phyloP scores from a whole-genome alignment of 2,329 filamentous ascomycete species.

The Pestalotiopsis sp. region DNA sequence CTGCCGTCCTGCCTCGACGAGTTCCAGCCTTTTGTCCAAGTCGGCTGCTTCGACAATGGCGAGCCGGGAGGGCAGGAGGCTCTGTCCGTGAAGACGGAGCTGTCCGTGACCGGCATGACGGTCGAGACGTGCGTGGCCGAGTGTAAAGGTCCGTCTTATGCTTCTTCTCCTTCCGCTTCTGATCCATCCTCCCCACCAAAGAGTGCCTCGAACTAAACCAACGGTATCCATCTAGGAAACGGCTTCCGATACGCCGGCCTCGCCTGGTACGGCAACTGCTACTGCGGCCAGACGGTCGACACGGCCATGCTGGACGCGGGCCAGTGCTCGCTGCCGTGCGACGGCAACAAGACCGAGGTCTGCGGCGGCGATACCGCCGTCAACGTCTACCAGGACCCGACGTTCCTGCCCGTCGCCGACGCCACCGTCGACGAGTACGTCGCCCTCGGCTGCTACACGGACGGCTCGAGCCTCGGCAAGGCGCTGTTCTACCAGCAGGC shows the following conservation, averaged over 20 bases:
- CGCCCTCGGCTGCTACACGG: conserved; percentile 63
- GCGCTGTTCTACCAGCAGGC: conserved; percentile 47
- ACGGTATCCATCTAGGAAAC: conserved; percentile 34
- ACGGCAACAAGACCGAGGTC: conserved; percentile 42
- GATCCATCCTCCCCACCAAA: background rate
- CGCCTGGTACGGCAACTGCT: conserved; percentile 54
- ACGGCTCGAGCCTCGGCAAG: conserved; percentile 41
- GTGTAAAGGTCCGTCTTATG: conserved; percentile 43
- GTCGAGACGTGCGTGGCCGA: conserved; percentile 48
- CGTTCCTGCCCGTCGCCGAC: conserved; percentile 44
- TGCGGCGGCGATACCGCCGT: conserved; percentile 51
- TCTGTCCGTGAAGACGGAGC: conserved; percentile 43
- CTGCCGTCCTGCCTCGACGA: conserved; percentile 45
- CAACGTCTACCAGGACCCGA: conserved; percentile 51
- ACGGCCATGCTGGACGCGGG: conserved; percentile 52
- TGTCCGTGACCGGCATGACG: conserved; percentile 43
- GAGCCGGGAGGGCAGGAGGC: conserved; percentile 27
- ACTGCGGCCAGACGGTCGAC: conserved; percentile 52
- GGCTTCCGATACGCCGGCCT: conserved; percentile 53
- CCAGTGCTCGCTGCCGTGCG: conserved; percentile 60
- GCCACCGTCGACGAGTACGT: conserved; percentile 52
- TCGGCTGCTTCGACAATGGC: conserved; percentile 49
- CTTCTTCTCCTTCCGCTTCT: background rate
- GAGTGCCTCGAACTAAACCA: too few species aligned
- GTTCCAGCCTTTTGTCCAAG: conserved; percentile 49